Percentiles rank a stretch among this genome's conserved stretches.
Conservation (phyloP, 1,284 basidiomycete species). For the Trametes polyzona region DNA sequence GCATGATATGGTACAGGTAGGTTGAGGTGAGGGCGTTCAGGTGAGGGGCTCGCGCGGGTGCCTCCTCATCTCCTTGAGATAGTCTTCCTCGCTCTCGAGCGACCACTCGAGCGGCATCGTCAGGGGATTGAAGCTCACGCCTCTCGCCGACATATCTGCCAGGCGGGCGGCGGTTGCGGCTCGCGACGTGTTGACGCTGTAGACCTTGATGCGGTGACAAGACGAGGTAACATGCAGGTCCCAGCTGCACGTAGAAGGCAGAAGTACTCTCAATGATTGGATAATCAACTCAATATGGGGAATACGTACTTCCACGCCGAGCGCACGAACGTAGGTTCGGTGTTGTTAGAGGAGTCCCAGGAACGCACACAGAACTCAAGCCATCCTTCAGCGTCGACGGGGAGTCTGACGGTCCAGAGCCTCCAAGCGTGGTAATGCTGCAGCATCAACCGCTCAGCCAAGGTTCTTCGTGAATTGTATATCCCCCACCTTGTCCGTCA, state of each 20-base stretch:
- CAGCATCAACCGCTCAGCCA: not conserved
- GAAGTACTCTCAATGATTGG: not conserved
- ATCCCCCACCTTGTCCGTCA: conserved; percentile 50
- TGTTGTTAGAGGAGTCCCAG: conserved; percentile 64
- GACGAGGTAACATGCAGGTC: conserved; percentile 61
- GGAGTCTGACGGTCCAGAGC: conserved; percentile 55
- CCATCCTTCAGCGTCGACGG: conserved; percentile 61
- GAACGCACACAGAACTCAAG: conserved; percentile 61
- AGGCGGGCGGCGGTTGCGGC: conserved; percentile 48
- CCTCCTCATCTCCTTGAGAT: conserved; percentile 38
- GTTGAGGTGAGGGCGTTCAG: not conserved
- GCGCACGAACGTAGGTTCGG: conserved; percentile 58
- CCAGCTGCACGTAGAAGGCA: conserved; percentile 42
- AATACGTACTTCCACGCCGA: conserved; percentile 56
- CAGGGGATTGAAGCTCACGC: conserved; percentile 45
- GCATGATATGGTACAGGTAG: not conserved
- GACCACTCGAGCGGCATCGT: conserved; percentile 45
- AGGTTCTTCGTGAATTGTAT: not conserved
- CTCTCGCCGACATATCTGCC: conserved; percentile 43
- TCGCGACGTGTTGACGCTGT: conserved; percentile 51
- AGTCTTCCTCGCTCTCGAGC: conserved; percentile 45
- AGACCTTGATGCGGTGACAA: conserved; percentile 56
- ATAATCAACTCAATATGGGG: too few species aligned
- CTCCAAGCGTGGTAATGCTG: conserved; percentile 61
- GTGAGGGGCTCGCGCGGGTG: conserved; percentile 41